These are phyloP conservation scores for Ceratocystis huliohia DNA, from an alignment of 2,329 filamentous ascomycete species.

Conservation along the genomic window DNA sequence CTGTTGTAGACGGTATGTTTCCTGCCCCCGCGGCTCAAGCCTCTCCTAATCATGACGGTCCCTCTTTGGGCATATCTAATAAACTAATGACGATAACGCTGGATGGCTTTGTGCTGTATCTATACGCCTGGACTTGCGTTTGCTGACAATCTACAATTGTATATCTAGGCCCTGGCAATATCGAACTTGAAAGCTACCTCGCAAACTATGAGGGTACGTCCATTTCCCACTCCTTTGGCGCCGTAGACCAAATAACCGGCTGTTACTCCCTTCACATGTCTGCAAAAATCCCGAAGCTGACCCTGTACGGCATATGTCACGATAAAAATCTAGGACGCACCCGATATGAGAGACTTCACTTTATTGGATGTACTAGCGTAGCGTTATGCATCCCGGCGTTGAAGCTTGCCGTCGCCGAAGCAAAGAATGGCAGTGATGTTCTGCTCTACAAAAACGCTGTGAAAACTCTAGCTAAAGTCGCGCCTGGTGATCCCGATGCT, in stretches of 20 bases:
- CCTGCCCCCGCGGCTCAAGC: neutral
- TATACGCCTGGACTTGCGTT: neutral
- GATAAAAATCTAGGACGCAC: constrained; percentile 50
- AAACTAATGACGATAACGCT: neutral
- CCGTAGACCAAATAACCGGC: neutral
- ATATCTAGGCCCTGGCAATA: constrained; percentile 58
- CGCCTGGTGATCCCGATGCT: constrained; percentile 56
- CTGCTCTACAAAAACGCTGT: constrained; percentile 56
- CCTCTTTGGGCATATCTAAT: neutral
- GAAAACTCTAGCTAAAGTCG: constrained; percentile 48
- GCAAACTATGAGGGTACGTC: constrained; percentile 68
- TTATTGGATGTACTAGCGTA: constrained; percentile 68
- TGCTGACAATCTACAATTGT: constrained; percentile 11
- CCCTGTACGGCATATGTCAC: neutral
- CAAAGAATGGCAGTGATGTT: constrained; percentile 64
- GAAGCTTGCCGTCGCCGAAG: constrained; percentile 60
- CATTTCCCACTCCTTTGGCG: neutral
- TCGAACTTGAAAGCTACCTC: constrained; percentile 85
- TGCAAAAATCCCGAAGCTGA: neutral
- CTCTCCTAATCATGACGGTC: neutral
- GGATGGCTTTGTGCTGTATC: neutral
- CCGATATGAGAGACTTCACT: constrained; percentile 63
- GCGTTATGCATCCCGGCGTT: constrained; percentile 69
- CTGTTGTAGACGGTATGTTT: constrained; percentile 37
- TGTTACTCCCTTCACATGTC: too few relatives aligned